Evolutionary conservation across 805 yeast genomes (phyloP).

Genomic region (Schwanniomyces polymorphus): DNA sequence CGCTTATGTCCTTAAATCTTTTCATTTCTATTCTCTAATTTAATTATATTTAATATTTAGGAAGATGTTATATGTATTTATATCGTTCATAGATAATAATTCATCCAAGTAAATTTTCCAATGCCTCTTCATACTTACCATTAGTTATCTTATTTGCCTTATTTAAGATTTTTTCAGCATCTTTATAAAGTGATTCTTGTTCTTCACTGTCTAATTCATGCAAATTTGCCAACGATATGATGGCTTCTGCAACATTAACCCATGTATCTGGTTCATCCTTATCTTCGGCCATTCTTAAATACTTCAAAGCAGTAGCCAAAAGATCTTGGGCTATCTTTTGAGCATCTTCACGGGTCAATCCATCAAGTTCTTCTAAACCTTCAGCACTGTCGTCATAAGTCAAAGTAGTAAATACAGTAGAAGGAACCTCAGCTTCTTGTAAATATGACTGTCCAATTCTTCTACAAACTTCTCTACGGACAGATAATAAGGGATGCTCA

Average conservation of each 20-base stretch:
- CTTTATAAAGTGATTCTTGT: slow-evolving; percentile 63
- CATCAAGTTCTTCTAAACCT: slow-evolving; percentile 28
- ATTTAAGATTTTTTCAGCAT: slow-evolving; percentile 67
- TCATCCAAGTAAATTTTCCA: slow-evolving; percentile 46
- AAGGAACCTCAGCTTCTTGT: slow-evolving; percentile 64
- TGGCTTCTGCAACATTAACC: slow-evolving; percentile 85
- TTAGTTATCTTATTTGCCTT: slow-evolving; percentile 80
- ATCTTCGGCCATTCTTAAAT: slow-evolving; percentile 59
- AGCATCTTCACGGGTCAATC: slow-evolving; percentile 41
- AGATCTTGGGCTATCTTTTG: slow-evolving; percentile 48
- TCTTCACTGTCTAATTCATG: slow-evolving; percentile 62
- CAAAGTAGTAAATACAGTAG: slow-evolving; percentile 52
- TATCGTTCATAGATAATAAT: slow-evolving; percentile 1
- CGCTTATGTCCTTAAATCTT: neutral
- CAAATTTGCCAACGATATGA: slow-evolving; percentile 76
- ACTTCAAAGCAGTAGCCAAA: slow-evolving; percentile 54
- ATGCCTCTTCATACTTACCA: slow-evolving; percentile 66
- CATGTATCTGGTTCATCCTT: slow-evolving; percentile 77
- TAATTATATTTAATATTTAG: neutral
- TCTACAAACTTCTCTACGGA: slow-evolving; percentile 43
- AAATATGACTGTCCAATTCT: slow-evolving; percentile 63
- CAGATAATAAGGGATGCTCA: slow-evolving; percentile 8
- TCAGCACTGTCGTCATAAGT: slow-evolving; percentile 53
- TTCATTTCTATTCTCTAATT: neutral
- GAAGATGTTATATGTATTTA: neutral